Evolutionary conservation across 176 grass and related monocot species (phyloP).

Genomic region (Cenchrus purpureus): DNA sequence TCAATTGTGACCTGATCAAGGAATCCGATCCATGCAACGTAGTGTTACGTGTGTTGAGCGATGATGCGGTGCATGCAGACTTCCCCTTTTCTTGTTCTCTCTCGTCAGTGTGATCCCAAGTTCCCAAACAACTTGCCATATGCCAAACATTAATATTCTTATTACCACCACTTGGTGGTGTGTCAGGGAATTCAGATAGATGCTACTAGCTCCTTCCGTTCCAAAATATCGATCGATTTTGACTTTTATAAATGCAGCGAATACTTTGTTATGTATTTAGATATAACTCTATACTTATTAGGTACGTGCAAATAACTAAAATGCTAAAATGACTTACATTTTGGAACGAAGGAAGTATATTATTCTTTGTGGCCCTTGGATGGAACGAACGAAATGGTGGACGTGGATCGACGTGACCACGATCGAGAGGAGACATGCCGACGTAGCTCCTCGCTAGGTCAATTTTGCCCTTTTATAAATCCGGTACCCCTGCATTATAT

Average conservation of each 20-base stretch:
- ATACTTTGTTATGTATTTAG: too few relatives aligned
- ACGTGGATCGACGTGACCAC: slow-evolving; percentile 17
- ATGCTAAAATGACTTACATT: too few relatives aligned
- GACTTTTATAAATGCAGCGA: too few relatives aligned
- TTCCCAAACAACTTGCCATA: slow-evolving; percentile 28
- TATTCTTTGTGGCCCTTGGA: slow-evolving; percentile 35
- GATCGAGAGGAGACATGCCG: slow-evolving; percentile 30
- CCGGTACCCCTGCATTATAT: not conserved
- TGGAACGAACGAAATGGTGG: not conserved
- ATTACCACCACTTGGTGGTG: slow-evolving; percentile 26
- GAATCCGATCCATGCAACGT: slow-evolving; percentile 39
- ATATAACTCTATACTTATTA: too few relatives aligned
- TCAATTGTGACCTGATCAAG: not conserved
- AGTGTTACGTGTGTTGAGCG: slow-evolving; percentile 27
- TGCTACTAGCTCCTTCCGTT: not conserved
- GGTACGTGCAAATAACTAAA: too few relatives aligned
- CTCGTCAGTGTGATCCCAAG: slow-evolving; percentile 11
- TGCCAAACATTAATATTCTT: slow-evolving; percentile 36
- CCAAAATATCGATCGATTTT: too few relatives aligned
- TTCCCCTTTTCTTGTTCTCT: not conserved
- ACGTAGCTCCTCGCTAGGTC: slow-evolving; percentile 7
- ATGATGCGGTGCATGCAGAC: slow-evolving; percentile 34
- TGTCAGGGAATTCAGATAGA: slow-evolving; percentile 47
- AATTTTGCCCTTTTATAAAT: slow-evolving; percentile 36
- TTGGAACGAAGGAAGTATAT: not conserved